phyloP scores from a whole-genome alignment of 495 filamentous ascomycete genomes.

The Aspergillus kassunensis region DNA sequence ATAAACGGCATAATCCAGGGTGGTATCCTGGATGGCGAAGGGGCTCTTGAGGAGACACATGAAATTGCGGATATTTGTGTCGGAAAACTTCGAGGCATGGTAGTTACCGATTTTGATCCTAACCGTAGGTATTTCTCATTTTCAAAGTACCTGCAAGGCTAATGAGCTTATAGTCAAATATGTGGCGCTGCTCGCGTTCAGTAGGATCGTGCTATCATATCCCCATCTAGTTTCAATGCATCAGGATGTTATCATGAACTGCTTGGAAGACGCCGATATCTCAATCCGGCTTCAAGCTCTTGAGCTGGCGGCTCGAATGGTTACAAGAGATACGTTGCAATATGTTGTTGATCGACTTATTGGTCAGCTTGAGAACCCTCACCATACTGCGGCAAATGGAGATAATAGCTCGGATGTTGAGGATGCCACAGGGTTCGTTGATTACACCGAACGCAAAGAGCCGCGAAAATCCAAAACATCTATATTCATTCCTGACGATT shows the following conservation, averaged over 20 bases:
- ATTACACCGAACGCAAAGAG: not conserved
- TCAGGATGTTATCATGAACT: slow-evolving; percentile 92
- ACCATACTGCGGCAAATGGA: slow-evolving; percentile 19
- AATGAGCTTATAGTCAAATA: slow-evolving; percentile 70
- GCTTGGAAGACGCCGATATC: slow-evolving; percentile 91
- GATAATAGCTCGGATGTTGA: not conserved
- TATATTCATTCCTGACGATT: slow-evolving; percentile 67
- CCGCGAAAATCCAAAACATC: slow-evolving; percentile 23
- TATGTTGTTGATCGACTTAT: slow-evolving; percentile 83
- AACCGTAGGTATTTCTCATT: slow-evolving; percentile 59
- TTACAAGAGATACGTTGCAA: slow-evolving; percentile 75
- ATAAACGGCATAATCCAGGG: slow-evolving; percentile 98
- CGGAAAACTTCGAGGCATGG: slow-evolving; percentile 87
- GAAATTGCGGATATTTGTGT: slow-evolving; percentile 94
- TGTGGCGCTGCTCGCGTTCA: slow-evolving; percentile 91
- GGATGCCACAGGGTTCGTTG: not conserved
- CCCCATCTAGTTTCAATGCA: slow-evolving; percentile 82
- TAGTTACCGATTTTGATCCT: slow-evolving; percentile 85
- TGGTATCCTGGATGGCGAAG: slow-evolving; percentile 78
- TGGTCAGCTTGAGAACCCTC: slow-evolving; percentile 65
- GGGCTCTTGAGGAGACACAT: slow-evolving; percentile 72
- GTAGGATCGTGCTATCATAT: slow-evolving; percentile 85
- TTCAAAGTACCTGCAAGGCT: not conserved
- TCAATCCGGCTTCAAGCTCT: slow-evolving; percentile 93
- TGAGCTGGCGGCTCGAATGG: slow-evolving; percentile 88